These are phyloP conservation scores for Aegilops umbellulata DNA, from an alignment of 176 grass and related monocot genomes.

Conservation along the genomic window DNA sequence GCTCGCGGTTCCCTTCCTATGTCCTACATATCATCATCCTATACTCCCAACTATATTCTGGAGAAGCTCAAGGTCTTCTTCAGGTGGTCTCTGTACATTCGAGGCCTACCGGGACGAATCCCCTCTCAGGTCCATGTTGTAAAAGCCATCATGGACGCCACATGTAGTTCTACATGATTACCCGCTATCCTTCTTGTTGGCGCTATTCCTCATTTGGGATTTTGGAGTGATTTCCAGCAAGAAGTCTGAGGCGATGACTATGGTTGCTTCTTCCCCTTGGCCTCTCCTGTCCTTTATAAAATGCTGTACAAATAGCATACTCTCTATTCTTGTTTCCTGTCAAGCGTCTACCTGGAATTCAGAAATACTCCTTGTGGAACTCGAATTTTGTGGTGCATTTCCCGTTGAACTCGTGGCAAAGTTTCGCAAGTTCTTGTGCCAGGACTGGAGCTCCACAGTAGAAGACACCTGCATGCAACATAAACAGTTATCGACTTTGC, in stretches of 20 bases:
- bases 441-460: conserved; percentile 93
- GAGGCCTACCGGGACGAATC: conserved; percentile 7
- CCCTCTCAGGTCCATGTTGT: conserved; percentile 7
- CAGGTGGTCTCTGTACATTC: conserved; percentile 30
- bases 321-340: not conserved
- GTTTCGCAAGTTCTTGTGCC: conserved; percentile 85
- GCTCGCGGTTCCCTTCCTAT: conserved; percentile 27
- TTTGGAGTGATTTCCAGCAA: not conserved
- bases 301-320: conserved; percentile 44
- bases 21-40: conserved; percentile 35
- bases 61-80: conserved; percentile 22
- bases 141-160: not conserved
- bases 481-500: conserved; percentile 8
- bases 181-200: not conserved
- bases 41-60: conserved; percentile 26
- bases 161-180: not conserved
- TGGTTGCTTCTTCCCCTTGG: conserved; percentile 12
- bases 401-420: conserved; percentile 92
- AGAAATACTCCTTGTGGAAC: conserved; percentile 99
- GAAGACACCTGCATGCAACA: conserved; percentile 78
- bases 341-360: conserved; percentile 53
- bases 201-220: not conserved
- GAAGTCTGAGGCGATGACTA: not conserved
- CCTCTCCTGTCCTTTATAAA: conserved; percentile 16
- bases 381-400: conserved; percentile 82